Conservation (phyloP, 106 monocot species). For the Allium fistulosum region DNA sequence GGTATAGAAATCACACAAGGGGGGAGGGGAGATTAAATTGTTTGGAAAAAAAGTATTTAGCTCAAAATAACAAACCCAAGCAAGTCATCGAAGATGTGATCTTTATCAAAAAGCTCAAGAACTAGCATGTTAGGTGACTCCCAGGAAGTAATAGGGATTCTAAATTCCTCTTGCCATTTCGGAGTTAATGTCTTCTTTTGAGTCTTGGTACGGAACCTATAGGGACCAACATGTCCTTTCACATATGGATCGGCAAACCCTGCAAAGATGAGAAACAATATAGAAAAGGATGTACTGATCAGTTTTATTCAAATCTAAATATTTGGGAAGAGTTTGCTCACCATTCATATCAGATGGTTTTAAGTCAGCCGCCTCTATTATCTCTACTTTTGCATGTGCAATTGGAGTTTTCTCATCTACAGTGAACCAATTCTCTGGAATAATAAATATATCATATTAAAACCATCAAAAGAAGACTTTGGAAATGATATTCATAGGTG, state of each 20-base stretch:
- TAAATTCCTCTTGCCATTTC: conserved; percentile 83
- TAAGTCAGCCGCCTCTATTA: conserved; percentile 81
- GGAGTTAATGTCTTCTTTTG: conserved; percentile 71
- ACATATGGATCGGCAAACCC: conserved; percentile 92
- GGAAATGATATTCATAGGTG: too few relatives aligned
- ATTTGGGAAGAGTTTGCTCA: not conserved
- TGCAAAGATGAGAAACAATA: conserved; percentile 12
- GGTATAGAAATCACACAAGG: too few relatives aligned
- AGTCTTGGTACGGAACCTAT: conserved; percentile 69
- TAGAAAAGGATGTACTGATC: too few relatives aligned
- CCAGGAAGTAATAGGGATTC: conserved; percentile 81
- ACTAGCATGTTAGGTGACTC: conserved; percentile 48
- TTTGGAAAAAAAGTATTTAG: too few relatives aligned
- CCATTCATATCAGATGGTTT: conserved; percentile 76
- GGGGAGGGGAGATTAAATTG: too few relatives aligned
- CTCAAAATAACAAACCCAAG: conserved; percentile 57
- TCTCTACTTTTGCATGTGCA: conserved; percentile 70
- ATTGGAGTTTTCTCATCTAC: conserved; percentile 72
- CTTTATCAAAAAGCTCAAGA: conserved; percentile 73
- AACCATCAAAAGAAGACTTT: too few relatives aligned
- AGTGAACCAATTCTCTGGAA: conserved; percentile 68
- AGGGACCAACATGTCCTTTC: conserved; percentile 64
- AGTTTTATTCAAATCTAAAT: too few relatives aligned
- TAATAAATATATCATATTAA: not conserved
- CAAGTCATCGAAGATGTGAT: conserved; percentile 66